phyloP scores from a whole-genome alignment of 1,139 yeast genomes.

The Pichia sp. region DNA sequence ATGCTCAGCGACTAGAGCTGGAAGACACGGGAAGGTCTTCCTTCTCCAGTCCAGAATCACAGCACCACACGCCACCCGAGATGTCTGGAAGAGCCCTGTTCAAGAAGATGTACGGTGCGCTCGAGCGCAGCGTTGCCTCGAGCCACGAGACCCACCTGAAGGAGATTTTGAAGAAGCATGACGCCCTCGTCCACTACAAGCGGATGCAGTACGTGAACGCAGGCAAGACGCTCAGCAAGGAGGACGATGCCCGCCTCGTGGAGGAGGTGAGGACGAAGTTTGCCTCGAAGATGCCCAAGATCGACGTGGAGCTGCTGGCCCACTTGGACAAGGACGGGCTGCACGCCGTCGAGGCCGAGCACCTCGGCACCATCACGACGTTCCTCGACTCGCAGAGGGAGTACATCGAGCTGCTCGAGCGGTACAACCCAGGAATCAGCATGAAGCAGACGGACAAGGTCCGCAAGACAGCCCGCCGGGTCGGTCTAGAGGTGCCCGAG shows the following conservation, averaged over 20 bases:
- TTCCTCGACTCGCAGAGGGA: constrained; percentile 71
- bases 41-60: no score
- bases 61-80: background rate
- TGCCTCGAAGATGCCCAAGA: constrained; percentile 22
- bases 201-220: constrained; percentile 46
- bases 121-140: constrained; percentile 42
- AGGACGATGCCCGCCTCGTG: constrained; percentile 27
- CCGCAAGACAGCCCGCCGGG: constrained; percentile 74
- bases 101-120: constrained; percentile 37
- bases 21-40: no score
- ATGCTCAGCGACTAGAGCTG: background rate
- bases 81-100: constrained; percentile 28
- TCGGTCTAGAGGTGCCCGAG: constrained; percentile 68
- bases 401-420: constrained; percentile 72
- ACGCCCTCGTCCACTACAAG: constrained; percentile 51
- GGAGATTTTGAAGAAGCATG: constrained; percentile 46
- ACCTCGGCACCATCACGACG: constrained; percentile 47
- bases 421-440: constrained; percentile 81
- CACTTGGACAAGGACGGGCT: constrained; percentile 31
- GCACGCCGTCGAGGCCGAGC: constrained; percentile 31
- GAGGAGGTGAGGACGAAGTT: constrained; percentile 25
- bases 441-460: constrained; percentile 78
- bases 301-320: constrained; percentile 31
- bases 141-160: constrained; percentile 43
- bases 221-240: constrained; percentile 34